These are phyloP conservation scores for Arbutus unedo DNA, from an alignment of 148 eudicot genomes.

Conservation along the genomic window DNA sequence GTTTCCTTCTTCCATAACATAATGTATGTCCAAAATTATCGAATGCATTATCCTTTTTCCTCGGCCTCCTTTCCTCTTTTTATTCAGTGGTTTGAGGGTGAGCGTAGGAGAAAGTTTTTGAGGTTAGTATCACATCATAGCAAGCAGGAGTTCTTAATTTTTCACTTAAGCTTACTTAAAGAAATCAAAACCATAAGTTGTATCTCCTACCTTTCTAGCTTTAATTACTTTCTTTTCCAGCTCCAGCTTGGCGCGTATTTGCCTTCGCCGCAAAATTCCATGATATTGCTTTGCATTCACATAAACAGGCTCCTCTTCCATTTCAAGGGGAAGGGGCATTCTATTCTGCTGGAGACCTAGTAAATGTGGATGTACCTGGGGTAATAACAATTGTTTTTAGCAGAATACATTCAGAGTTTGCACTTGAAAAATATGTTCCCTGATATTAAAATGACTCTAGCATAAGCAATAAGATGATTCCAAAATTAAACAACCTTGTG, in stretches of 20 bases:
- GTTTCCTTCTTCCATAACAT: neutral
- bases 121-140: neutral
- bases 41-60: neutral
- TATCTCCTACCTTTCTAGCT: conserved; percentile 46
- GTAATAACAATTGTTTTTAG: conserved; percentile 10
- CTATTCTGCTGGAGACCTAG: conserved; percentile 51
- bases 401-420: neutral
- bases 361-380: conserved; percentile 59
- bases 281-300: conserved; percentile 82
- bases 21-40: neutral
- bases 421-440: neutral
- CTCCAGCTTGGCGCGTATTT: conserved; percentile 73
- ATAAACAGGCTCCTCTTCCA: conserved; percentile 81
- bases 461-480: neutral
- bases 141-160: neutral
- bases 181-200: neutral
- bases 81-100: neutral
- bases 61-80: neutral
- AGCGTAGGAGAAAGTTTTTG: neutral
- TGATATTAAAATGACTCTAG: neutral
- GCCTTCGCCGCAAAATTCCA: conserved; percentile 77
- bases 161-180: neutral
- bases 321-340: conserved; percentile 58
- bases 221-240: conserved; percentile 60
- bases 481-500: neutral